Evolutionary conservation across 2,329 filamentous ascomycete genomes (phyloP).

Genomic region (Colletotrichum orbiculare): DNA sequence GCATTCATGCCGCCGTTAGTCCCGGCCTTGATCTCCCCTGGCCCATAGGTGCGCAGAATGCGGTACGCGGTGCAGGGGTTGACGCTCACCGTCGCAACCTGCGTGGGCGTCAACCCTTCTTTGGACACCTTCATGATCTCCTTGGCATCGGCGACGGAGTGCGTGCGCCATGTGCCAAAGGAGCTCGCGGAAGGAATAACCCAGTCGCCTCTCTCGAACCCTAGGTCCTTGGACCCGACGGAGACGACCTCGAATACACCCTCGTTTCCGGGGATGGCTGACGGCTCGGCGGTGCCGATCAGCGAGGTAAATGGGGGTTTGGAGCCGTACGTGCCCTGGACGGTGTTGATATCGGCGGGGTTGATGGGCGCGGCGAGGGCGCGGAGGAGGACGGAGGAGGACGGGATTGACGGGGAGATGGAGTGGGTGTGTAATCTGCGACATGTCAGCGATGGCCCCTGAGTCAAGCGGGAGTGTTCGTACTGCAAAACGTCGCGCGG

Average conservation of each 20-base stretch:
- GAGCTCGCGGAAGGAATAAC: constrained; percentile 86
- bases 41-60: constrained; percentile 85
- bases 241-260: constrained; percentile 91
- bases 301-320: constrained; percentile 81
- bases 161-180: constrained; percentile 95
- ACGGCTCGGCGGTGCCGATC: constrained; percentile 80
- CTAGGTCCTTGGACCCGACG: constrained; percentile 65
- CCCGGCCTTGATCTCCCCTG: constrained; percentile 55
- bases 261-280: constrained; percentile 88
- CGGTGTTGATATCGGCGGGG: constrained; percentile 96
- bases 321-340: constrained; percentile 94
- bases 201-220: constrained; percentile 84
- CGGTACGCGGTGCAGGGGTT: constrained; percentile 96
- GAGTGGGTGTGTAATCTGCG: constrained; percentile 75
- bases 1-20: constrained; percentile 53
- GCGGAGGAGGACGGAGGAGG: constrained; percentile 77
- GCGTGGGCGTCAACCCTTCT: constrained; percentile 76
- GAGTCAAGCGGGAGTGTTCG: constrained; percentile 36
- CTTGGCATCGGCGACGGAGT: constrained; percentile 73
- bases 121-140: constrained; percentile 77
- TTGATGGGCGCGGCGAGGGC: constrained; percentile 94
- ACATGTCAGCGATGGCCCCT: constrained; percentile 9
- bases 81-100: constrained; percentile 88
- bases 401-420: constrained; percentile 78
- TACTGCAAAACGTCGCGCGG: constrained; percentile 76